Percentiles rank a stretch among this genome's conserved stretches.
These are phyloP conservation scores for Hypocrella siamensis DNA, from an alignment of 2,329 filamentous ascomycete genomes.

Conservation along the genomic window DNA sequence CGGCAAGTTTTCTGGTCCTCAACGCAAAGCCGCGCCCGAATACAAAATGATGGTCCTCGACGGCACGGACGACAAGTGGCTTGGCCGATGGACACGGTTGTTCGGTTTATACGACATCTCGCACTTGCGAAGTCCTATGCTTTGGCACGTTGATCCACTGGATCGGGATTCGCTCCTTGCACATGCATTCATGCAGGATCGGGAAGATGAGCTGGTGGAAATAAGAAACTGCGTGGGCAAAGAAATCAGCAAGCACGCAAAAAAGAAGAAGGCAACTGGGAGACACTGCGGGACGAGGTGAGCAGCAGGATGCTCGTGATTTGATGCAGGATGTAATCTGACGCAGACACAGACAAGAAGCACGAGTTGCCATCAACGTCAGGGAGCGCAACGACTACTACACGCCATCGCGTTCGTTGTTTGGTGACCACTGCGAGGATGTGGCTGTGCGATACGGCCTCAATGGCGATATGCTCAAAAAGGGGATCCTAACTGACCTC, in stretches of 20 bases:
- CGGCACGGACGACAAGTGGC: conserved; percentile 45
- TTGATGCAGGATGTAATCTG: neutral
- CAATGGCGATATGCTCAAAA: conserved; percentile 33
- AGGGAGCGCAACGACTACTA: conserved; percentile 56
- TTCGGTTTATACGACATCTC: conserved; percentile 56
- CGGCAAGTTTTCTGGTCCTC: conserved; percentile 12
- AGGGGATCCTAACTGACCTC: conserved; percentile 46
- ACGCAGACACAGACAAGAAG: conserved; percentile 19
- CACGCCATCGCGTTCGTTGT: conserved; percentile 45
- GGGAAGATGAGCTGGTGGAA: conserved; percentile 51
- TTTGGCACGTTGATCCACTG: conserved; percentile 65
- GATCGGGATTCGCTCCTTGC: conserved; percentile 61
- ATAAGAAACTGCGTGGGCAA: conserved; percentile 63
- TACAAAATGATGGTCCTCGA: conserved; percentile 50
- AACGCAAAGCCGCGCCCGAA: conserved; percentile 7
- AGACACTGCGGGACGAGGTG: conserved; percentile 25
- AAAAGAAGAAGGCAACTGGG: conserved; percentile 39
- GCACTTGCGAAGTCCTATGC: conserved; percentile 64
- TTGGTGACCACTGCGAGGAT: conserved; percentile 43
- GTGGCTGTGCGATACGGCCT: conserved; percentile 39
- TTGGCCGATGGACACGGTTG: conserved; percentile 53
- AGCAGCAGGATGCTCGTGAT: conserved; percentile 5
- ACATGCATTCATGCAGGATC: conserved; percentile 44
- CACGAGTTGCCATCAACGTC: conserved; percentile 42
- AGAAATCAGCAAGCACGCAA: conserved; percentile 65